Percentiles rank a stretch among this genome's conserved stretches.
phyloP scores from a whole-genome alignment of 768 basidiomycete genomes.

The Mycena venus region DNA sequence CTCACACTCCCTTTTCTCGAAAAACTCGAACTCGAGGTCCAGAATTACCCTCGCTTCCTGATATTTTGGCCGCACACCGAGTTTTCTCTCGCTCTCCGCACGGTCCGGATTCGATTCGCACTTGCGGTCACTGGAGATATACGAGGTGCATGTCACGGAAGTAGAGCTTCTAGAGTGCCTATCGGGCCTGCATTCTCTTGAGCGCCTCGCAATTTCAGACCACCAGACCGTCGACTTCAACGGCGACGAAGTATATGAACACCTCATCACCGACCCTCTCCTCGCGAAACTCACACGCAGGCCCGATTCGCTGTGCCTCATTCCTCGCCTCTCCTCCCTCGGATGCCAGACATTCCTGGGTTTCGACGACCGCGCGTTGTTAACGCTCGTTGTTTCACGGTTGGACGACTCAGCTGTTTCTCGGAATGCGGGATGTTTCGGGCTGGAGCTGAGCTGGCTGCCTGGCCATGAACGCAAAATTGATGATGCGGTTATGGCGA shows the following conservation, averaged over 20 bases:
- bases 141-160: background rate
- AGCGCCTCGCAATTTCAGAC: slow-evolving; percentile 9
- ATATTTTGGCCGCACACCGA: background rate
- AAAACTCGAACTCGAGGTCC: background rate
- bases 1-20: background rate
- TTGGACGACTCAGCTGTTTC: background rate
- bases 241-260: no score
- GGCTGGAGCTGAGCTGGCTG: background rate
- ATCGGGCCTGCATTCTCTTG: background rate
- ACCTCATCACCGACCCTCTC: background rate
- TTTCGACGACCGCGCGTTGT: background rate
- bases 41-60: background rate
- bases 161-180: background rate
- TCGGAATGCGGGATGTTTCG: background rate
- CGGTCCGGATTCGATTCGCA: background rate
- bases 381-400: background rate
- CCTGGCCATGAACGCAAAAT: background rate
- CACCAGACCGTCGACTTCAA: slow-evolving; percentile 4
- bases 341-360: background rate
- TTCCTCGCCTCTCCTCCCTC: background rate
- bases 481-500: background rate
- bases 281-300: background rate
- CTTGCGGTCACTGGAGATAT: background rate
- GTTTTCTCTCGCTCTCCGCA: background rate
- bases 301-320: background rate